A percentile compares a stretch with the other conserved stretches of the same genome.
Conservation (phyloP, 1,284 basidiomycete species). For the Dichomitus squalens region DNA sequence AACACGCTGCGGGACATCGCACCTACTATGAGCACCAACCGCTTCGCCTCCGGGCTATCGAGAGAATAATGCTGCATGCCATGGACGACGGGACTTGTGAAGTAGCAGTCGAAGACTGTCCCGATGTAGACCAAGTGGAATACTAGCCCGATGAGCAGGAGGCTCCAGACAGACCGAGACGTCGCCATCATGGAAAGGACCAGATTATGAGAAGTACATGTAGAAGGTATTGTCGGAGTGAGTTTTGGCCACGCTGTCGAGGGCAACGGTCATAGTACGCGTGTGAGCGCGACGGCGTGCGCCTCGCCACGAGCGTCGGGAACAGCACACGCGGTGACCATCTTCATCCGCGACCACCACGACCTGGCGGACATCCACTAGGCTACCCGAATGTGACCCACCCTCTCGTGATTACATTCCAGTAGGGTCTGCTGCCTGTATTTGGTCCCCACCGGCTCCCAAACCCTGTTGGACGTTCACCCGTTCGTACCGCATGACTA, state of each 20-base stretch:
- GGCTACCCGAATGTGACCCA: no score
- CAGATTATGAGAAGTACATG: constrained; percentile 7
- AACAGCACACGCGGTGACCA: not conserved
- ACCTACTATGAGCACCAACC: constrained; percentile 84
- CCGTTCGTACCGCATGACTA: no score
- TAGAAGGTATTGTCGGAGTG: not conserved
- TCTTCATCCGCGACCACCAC: not conserved
- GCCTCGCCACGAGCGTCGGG: not conserved
- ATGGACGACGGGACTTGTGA: constrained; percentile 77
- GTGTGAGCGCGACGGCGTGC: not conserved
- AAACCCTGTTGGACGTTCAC: no score
- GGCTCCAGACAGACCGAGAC: constrained; percentile 24
- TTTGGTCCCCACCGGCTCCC: no score
- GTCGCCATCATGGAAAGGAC: constrained; percentile 8
- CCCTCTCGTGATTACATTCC: no score
- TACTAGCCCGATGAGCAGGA: constrained; percentile 67
- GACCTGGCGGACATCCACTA: not conserved
- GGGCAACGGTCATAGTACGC: not conserved
- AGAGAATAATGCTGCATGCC: constrained; percentile 65
- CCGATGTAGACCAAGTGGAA: constrained; percentile 78
- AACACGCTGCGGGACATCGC: constrained; percentile 26
- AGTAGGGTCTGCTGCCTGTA: no score
- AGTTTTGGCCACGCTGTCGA: not conserved
- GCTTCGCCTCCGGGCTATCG: constrained; percentile 56
- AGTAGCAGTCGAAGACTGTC: constrained; percentile 90